Conservation (phyloP, 2,329 filamentous ascomycete genomes). For the Colletotrichum incanum region DNA sequence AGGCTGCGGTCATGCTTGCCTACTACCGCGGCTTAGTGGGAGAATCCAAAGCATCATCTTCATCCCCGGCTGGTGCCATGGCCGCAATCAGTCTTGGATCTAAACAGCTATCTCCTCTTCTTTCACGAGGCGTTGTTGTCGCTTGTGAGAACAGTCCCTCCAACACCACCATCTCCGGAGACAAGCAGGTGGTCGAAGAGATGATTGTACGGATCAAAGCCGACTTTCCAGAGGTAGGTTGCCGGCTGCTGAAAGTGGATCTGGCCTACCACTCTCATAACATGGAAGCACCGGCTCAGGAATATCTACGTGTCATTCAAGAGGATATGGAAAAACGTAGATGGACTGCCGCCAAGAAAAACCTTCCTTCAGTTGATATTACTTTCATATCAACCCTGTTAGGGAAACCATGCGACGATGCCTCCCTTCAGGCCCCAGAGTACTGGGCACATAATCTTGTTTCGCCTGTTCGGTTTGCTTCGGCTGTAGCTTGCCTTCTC, state of each 20-base stretch:
- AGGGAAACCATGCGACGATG: constrained; percentile 44
- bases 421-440: not conserved
- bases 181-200: constrained; percentile 8
- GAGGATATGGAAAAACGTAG: not conserved
- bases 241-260: constrained; percentile 19
- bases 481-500: not conserved
- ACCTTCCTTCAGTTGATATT: too few relatives aligned
- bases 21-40: constrained; percentile 45
- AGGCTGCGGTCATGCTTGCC: constrained; percentile 55
- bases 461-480: constrained; percentile 10
- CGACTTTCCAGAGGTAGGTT: not conserved
- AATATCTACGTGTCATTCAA: not conserved
- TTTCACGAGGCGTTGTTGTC: constrained; percentile 7
- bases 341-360: too few relatives aligned
- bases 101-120: not conserved
- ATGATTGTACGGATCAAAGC: constrained; percentile 15
- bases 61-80: constrained; percentile 41
- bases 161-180: constrained; percentile 22
- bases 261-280: constrained; percentile 31
- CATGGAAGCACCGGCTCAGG: not conserved
- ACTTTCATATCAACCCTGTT: constrained; percentile 48
- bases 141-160: constrained; percentile 27
- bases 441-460: constrained; percentile 25
- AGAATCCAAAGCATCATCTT: too few relatives aligned
- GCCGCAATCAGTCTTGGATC: constrained; percentile 9